Base-by-base conservation (phyloP, 768 basidiomycete genomes). In the Pleurotus ostreatus region DNA sequence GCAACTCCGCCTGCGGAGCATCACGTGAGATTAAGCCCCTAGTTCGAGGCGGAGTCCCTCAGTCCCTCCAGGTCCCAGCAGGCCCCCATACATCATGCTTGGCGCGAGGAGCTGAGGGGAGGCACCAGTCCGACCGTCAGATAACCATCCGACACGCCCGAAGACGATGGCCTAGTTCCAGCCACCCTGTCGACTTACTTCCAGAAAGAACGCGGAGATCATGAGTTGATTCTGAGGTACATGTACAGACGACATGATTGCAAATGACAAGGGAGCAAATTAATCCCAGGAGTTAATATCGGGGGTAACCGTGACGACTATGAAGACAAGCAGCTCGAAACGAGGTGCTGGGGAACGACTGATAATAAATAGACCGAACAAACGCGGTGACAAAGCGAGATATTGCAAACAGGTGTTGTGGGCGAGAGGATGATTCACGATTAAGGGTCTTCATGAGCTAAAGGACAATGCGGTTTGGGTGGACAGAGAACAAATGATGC, bases 171-270 rank as follows among this genome's bases (percentile, higher is more conserved):
- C 13, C 30, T 34, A 34, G 30, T 9, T 11, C 30, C 8, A 34
- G 11, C 30, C 30, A 34, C 30, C 30, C 30, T 34, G 30, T 34
- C n/a, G 23, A 53, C 34, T 53, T 53, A 53, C 51, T 53, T 53
- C 51, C 51, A 53, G 20, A 44, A 22, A 34, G 48, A 49, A 49
- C 38, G 34, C 13, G 30, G 16, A 26, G 30, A n/a, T 37, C 26
- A 49, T 26, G 30, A n/a, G 39, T 40, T 22, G 30, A 34, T 54
- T 18, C 37, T 40, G 25, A 40, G 38, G 16, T 54, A 20, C 22
- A 45, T n/a, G 41, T 44, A 46, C 54, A 45, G 43, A 55, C 18
- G 46, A 45, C 30, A 45, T 45, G 54, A 46, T 45, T 34, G 47
- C 47, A 34, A 23, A n/a, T 34, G 23, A 34, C 30, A 34, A 34